phyloP scores from a whole-genome alignment of 768 basidiomycete species.

The Tulasnella sp. region DNA sequence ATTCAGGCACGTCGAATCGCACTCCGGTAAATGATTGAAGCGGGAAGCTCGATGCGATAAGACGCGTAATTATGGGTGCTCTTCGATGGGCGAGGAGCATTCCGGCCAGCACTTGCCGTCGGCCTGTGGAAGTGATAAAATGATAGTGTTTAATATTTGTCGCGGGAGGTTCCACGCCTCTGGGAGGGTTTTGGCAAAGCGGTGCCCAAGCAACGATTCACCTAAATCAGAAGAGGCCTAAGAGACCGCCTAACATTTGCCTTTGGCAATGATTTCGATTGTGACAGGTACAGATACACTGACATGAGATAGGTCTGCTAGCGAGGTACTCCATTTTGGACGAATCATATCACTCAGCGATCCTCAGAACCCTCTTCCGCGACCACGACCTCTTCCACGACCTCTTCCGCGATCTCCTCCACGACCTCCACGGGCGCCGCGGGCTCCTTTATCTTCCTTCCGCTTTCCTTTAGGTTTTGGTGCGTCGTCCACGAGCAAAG shows the following conservation, averaged over 20 bases:
- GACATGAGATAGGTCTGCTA: background rate
- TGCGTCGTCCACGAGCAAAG: slow-evolving; percentile 93
- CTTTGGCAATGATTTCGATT: background rate
- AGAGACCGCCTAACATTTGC: background rate
- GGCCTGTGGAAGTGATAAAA: background rate
- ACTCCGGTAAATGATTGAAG: background rate
- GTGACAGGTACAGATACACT: background rate
- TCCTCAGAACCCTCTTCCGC: slow-evolving; percentile 46
- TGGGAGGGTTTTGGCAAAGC: background rate
- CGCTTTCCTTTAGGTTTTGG: slow-evolving; percentile 84
- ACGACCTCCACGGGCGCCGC: slow-evolving; percentile 34
- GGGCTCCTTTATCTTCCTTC: slow-evolving; percentile 64
- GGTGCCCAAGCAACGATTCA: background rate
- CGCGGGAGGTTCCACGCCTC: background rate
- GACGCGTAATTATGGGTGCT: background rate
- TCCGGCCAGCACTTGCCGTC: background rate
- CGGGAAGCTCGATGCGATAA: background rate
- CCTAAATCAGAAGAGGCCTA: background rate
- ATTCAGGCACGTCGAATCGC: background rate
- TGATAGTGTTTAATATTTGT: background rate
- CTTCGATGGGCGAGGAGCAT: background rate
- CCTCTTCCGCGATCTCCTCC: slow-evolving; percentile 36
- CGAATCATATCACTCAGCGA: background rate
- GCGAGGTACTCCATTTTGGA: background rate
- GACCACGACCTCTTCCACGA: slow-evolving; percentile 50